These are phyloP conservation scores for Hapsidospora chrysogenum DNA, from an alignment of 495 filamentous ascomycete species.

Conservation along the genomic window DNA sequence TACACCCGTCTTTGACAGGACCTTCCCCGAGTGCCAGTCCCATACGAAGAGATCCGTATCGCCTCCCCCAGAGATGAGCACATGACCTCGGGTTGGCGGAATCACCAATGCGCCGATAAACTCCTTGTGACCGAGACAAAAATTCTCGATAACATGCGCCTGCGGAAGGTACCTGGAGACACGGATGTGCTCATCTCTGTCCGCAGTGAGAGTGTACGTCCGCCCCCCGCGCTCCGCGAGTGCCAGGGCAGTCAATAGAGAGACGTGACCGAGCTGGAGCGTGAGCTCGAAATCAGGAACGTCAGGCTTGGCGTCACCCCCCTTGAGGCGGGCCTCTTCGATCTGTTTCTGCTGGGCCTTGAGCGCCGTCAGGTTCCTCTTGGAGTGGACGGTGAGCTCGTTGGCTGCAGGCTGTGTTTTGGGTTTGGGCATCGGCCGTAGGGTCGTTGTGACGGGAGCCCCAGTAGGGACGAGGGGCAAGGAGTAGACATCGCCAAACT, in stretches of 20 bases:
- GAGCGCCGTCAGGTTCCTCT: constrained; percentile 57
- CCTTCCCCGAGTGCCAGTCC: constrained; percentile 50
- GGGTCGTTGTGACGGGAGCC: no score
- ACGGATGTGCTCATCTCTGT: constrained; percentile 95
- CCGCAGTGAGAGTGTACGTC: constrained; percentile 69
- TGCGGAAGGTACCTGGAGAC: constrained; percentile 73
- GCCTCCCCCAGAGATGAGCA: constrained; percentile 75
- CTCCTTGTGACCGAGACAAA: constrained; percentile 69
- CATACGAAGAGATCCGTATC: constrained; percentile 64
- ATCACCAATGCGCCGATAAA: constrained; percentile 67
- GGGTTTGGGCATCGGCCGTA: no score
- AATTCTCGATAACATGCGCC: constrained; percentile 73
- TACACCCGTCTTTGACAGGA: constrained; percentile 37
- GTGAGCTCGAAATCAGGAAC: constrained; percentile 47
- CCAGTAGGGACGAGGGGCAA: constrained; percentile 71
- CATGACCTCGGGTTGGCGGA: constrained; percentile 29
- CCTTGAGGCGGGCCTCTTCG: constrained; percentile 20
- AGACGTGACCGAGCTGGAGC: constrained; percentile 80
- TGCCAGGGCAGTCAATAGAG: constrained; percentile 65
- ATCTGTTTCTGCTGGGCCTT: constrained; percentile 48
- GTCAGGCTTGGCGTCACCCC: constrained; percentile 22
- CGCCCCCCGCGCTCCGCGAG: constrained; percentile 27
- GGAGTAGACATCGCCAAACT: constrained; percentile 89
- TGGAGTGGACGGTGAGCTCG: constrained; percentile 65
- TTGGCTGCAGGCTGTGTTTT: constrained; percentile 37